Evolutionary conservation across 805 yeast species (phyloP).

Genomic region (Candida corydali): DNA sequence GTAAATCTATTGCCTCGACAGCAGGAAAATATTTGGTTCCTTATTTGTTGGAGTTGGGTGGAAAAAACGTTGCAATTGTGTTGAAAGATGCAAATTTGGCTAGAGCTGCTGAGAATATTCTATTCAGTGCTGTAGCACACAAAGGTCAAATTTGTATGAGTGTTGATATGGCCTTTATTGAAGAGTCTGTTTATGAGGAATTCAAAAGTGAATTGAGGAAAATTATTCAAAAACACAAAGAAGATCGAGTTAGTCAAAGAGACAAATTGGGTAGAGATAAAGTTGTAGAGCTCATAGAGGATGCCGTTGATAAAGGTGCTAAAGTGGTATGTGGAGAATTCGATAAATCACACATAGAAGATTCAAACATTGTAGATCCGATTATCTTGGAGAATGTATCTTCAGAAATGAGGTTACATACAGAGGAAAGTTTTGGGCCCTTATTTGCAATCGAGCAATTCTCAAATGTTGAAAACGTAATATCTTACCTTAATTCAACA

Average conservation of each 20-base stretch:
- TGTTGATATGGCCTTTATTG: constrained; percentile 35
- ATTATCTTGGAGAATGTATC: constrained; percentile 28
- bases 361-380: constrained; percentile 17
- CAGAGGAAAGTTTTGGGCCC: constrained; percentile 43
- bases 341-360: constrained; percentile 1
- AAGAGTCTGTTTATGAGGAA: constrained; percentile 29
- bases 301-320: constrained; percentile 39
- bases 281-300: constrained; percentile 23
- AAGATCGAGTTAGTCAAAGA: constrained; percentile 25
- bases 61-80: constrained; percentile 37
- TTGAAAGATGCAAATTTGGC: constrained; percentile 29
- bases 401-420: constrained; percentile 22
- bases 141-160: constrained; percentile 49
- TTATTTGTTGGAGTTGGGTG: constrained; percentile 41
- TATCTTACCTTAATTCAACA: constrained; percentile 21
- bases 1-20: constrained; percentile 27
- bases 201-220: constrained; percentile 16
- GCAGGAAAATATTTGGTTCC: constrained; percentile 41
- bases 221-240: constrained; percentile 13
- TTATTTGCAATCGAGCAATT: constrained; percentile 29
- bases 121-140: constrained; percentile 38
- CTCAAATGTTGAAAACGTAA: constrained; percentile 13
- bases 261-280: constrained; percentile 18
- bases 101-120: constrained; percentile 21
- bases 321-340: constrained; percentile 19